Percentiles rank a stretch among this genome's conserved stretches.
phyloP scores from a whole-genome alignment of 768 basidiomycete genomes.

The Boletellus ananas region DNA sequence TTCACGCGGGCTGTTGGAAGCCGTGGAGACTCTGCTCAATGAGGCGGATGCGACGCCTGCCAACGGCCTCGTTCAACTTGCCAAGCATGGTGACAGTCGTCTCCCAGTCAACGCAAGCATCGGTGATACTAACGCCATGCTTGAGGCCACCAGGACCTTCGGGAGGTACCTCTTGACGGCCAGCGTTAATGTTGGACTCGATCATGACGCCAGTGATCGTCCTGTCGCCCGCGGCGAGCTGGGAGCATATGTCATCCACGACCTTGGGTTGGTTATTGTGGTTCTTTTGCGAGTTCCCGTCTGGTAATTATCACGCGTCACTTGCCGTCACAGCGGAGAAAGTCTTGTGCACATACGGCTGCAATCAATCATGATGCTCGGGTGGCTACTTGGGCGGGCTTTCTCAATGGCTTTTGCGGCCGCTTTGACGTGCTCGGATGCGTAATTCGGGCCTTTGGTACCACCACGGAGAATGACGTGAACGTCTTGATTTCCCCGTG shows the following conservation, averaged over 20 bases:
- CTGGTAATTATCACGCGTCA: constrained; percentile 32
- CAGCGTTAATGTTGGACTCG: constrained; percentile 90
- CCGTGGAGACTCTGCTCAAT: constrained; percentile 25
- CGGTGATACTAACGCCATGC: constrained; percentile 84
- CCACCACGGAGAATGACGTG: constrained; percentile 97
- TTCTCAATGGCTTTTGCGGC: constrained; percentile 64
- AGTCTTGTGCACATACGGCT: constrained; percentile 56
- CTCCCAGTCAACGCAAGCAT: constrained; percentile 88
- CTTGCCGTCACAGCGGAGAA: background rate
- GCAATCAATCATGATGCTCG: constrained; percentile 87
- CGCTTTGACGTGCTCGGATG: constrained; percentile 62
- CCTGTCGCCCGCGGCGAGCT: constrained; percentile 64
- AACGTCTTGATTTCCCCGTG: constrained; percentile 78
- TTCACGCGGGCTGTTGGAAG: constrained; percentile 17
- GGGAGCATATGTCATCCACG: constrained; percentile 63
- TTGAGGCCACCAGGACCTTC: constrained; percentile 66
- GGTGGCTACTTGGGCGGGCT: constrained; percentile 47
- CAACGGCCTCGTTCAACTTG: constrained; percentile 51
- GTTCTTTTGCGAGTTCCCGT: constrained; percentile 96
- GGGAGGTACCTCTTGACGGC: constrained; percentile 83
- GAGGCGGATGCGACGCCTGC: constrained; percentile 23
- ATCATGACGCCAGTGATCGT: constrained; percentile 95
- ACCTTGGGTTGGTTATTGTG: constrained; percentile 90
- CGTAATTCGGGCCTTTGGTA: constrained; percentile 86
- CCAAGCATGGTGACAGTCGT: constrained; percentile 73